Conservation (phyloP, 2,329 filamentous ascomycete species). For the Grosmannia penicillata region DNA sequence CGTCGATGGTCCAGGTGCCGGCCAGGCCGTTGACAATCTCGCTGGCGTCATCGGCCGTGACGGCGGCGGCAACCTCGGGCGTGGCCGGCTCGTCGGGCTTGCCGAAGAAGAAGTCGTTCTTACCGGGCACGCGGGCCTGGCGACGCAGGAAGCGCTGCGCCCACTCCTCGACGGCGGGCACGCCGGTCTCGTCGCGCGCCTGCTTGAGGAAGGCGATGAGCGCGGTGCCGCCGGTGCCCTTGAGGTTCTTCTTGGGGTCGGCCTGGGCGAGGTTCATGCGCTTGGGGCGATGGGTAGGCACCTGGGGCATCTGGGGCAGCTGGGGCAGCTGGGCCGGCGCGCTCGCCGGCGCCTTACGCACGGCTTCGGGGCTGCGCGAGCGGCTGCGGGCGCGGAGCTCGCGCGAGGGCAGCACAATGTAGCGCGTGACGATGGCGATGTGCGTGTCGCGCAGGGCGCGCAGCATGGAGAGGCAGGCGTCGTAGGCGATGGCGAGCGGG, state of each 20-base stretch:
- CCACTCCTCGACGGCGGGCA: conserved; percentile 65
- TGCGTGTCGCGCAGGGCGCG: conserved; percentile 74
- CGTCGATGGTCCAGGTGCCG: conserved; percentile 79
- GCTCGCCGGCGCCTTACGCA: conserved; percentile 12
- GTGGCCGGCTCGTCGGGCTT: conserved; percentile 28
- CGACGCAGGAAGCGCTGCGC: conserved; percentile 41
- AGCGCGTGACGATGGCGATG: conserved; percentile 89
- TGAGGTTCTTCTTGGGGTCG: conserved; percentile 43
- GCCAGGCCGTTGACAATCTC: conserved; percentile 53
- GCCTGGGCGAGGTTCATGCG: conserved; percentile 8
- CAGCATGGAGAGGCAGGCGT: conserved; percentile 66
- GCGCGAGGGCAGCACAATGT: conserved; percentile 80
- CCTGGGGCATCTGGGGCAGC: neutral
- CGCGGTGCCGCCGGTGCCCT: conserved; percentile 84
- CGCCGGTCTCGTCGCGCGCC: conserved; percentile 87
- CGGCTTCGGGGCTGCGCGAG: conserved; percentile 38
- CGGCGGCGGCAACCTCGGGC: conserved; percentile 17
- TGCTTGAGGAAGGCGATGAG: conserved; percentile 95
- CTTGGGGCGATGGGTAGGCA: conserved; percentile 7
- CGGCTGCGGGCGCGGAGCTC: conserved; percentile 53
- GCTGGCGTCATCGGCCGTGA: conserved; percentile 14
- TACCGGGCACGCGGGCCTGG: conserved; percentile 31
- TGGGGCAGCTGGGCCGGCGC: conserved; percentile 2
- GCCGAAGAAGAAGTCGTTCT: conserved; percentile 42
- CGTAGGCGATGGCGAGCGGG: conserved; percentile 65